These are phyloP conservation scores for Triticum monococcum DNA, from an alignment of 176 grass and related monocot genomes.

Conservation along the genomic window DNA sequence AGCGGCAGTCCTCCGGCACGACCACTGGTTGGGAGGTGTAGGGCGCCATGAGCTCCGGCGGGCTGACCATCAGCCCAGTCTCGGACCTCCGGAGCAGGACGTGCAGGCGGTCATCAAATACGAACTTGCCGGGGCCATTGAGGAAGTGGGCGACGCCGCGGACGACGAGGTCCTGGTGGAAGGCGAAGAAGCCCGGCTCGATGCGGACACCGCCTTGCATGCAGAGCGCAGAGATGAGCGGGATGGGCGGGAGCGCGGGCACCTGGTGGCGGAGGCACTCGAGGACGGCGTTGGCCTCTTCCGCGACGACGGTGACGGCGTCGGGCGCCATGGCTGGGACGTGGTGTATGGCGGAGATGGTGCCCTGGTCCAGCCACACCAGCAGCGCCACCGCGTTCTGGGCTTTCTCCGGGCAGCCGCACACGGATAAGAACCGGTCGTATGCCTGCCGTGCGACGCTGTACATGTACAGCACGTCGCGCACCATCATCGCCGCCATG, in stretches of 20 bases:
- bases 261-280: conserved; percentile 23
- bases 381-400: conserved; percentile 55
- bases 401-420: conserved; percentile 7
- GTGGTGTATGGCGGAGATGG: conserved; percentile 6
- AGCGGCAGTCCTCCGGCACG: conserved; percentile 37
- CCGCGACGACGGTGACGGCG: not conserved
- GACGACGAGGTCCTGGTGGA: conserved; percentile 40
- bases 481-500: not conserved
- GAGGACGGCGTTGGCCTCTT: conserved; percentile 43
- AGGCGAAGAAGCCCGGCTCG: conserved; percentile 44
- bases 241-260: conserved; percentile 15
- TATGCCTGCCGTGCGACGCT: conserved; percentile 32
- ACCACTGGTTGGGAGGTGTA: not conserved
- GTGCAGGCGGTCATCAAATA: conserved; percentile 51
- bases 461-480: conserved; percentile 47
- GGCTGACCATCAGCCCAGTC: not conserved
- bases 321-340: not conserved
- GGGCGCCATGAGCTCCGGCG: conserved; percentile 6
- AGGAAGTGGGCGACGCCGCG: conserved; percentile 32
- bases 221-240: conserved; percentile 31
- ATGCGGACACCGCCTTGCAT: not conserved
- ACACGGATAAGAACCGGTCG: conserved; percentile 17
- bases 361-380: conserved; percentile 46
- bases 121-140: conserved; percentile 29
- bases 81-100: conserved; percentile 7